Conservation (phyloP, 83 land plant species). For the Diphasiastrum complanatum region DNA sequence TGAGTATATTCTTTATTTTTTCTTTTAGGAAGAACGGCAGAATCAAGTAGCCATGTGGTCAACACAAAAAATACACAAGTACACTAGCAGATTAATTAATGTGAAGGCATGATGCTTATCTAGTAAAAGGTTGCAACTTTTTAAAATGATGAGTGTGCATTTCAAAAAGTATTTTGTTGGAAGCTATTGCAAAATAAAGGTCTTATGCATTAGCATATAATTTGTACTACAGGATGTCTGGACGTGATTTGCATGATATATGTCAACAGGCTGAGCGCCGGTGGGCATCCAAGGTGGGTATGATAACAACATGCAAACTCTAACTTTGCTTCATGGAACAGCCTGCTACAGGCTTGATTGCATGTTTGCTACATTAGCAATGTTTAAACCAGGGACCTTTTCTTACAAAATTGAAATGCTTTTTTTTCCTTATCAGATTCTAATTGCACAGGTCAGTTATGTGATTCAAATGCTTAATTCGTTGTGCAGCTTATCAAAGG, state of each 20-base stretch:
- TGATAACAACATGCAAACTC: background rate
- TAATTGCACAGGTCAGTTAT: background rate
- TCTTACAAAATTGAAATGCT: background rate
- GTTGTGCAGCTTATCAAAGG: conserved; percentile 64
- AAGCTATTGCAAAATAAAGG: background rate
- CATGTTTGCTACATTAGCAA: background rate
- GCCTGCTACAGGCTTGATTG: background rate
- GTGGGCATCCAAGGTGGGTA: conserved; percentile 92
- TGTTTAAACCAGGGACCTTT: too few relatives aligned
- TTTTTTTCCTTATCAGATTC: background rate
- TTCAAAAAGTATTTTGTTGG: background rate
- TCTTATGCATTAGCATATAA: background rate
- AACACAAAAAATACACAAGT: too few relatives aligned
- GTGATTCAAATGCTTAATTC: background rate
- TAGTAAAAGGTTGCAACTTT: too few relatives aligned
- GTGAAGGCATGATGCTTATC: too few relatives aligned
- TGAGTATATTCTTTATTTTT: too few relatives aligned
- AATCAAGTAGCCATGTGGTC: too few relatives aligned
- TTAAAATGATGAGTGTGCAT: too few relatives aligned
- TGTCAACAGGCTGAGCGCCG: conserved; percentile 93
- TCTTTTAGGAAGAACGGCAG: too few relatives aligned
- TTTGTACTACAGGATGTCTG: conserved; percentile 66
- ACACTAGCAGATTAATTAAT: too few relatives aligned
- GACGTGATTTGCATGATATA: conserved; percentile 82
- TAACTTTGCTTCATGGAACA: too few relatives aligned